These are phyloP conservation scores for Amylocystis lapponica DNA, from an alignment of 768 basidiomycete genomes.

Conservation along the genomic window DNA sequence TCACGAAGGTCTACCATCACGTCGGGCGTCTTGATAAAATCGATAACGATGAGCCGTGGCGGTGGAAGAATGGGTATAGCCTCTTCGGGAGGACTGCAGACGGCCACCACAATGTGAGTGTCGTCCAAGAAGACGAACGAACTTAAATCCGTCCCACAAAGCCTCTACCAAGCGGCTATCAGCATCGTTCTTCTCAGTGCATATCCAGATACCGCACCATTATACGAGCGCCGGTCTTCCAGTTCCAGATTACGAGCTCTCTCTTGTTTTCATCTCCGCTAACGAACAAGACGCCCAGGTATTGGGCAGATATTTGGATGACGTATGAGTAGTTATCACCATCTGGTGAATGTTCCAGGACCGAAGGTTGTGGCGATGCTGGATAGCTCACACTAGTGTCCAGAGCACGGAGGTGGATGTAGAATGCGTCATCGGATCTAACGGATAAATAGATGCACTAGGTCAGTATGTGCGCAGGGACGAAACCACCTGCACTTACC, in stretches of 20 bases:
- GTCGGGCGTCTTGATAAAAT: constrained; percentile 33
- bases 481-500: constrained; percentile 1
- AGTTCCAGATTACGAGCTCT: constrained; percentile 59
- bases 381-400: constrained; percentile 43
- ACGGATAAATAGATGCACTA: not conserved
- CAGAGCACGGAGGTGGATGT: constrained; percentile 38
- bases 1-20: constrained; percentile 26
- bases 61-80: constrained; percentile 13
- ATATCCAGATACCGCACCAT: constrained; percentile 30
- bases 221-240: constrained; percentile 49
- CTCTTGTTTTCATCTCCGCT: constrained; percentile 27
- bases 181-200: not conserved
- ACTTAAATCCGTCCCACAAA: constrained; percentile 8
- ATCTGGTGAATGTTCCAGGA: constrained; percentile 19
- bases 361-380: constrained; percentile 29
- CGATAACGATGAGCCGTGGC: constrained; percentile 32
- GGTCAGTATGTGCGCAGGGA: not conserved
- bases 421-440: not conserved
- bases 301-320: constrained; percentile 52
- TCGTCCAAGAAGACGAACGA: constrained; percentile 23
- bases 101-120: constrained; percentile 19
- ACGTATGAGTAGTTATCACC: constrained; percentile 27
- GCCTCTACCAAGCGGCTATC: constrained; percentile 5
- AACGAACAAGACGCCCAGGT: constrained; percentile 44
- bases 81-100: constrained; percentile 16